Evolutionary conservation across 306 rosid genomes (phyloP).

Genomic region (Hippophae gyantsensis): DNA sequence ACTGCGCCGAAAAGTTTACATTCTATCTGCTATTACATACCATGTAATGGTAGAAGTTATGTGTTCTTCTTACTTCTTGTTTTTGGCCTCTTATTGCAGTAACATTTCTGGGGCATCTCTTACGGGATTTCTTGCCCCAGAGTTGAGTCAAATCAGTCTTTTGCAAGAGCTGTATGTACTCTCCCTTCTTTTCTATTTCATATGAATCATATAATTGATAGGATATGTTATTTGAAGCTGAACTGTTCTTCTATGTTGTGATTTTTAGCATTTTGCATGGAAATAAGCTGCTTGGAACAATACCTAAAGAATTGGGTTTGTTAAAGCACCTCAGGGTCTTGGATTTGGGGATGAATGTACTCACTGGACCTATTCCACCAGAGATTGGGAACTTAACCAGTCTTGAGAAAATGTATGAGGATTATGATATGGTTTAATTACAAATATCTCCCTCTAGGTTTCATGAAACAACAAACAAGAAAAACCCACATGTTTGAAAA

Average conservation of each 20-base stretch:
- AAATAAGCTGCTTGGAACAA: constrained; percentile 64
- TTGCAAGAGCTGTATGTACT: constrained; percentile 65
- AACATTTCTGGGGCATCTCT: constrained; percentile 67
- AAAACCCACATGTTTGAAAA: no score
- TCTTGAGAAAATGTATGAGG: constrained; percentile 53
- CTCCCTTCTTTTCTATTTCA: constrained; percentile 5
- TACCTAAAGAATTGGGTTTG: constrained; percentile 68
- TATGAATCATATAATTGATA: not conserved
- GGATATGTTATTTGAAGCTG: constrained; percentile 15
- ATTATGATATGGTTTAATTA: constrained; percentile 4
- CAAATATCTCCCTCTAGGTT: no score
- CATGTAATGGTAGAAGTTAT: constrained; percentile 14
- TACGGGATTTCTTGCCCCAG: constrained; percentile 67
- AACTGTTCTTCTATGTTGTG: constrained; percentile 12
- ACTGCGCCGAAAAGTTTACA: not conserved
- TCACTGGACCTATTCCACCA: constrained; percentile 76
- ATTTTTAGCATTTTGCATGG: constrained; percentile 58
- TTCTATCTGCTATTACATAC: constrained; percentile 2
- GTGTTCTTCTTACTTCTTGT: constrained; percentile 5
- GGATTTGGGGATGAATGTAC: constrained; percentile 80
- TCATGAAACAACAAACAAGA: no score
- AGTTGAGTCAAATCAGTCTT: constrained; percentile 62
- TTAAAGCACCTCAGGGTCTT: constrained; percentile 56
- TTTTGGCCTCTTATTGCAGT: constrained; percentile 40
- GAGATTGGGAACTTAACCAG: constrained; percentile 63